Base-by-base conservation (phyloP, 139 green algal genomes). In the Chlorella sp. region DNA sequence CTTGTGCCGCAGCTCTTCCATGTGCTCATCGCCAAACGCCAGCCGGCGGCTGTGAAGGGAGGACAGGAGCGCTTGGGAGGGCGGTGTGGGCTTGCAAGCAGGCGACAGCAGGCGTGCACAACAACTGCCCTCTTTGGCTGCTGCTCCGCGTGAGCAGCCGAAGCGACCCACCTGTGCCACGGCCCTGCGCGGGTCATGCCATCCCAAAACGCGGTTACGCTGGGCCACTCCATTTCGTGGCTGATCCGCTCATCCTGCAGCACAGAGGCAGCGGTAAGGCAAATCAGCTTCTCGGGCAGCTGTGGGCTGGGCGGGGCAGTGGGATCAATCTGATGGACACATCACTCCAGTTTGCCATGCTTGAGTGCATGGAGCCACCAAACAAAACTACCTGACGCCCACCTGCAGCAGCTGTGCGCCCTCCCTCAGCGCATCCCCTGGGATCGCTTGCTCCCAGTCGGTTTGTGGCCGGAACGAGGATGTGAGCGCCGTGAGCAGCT, bases 401-500 rank as follows among this genome's bases (percentile, higher is more conserved):
- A 77, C 72, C 68, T 56, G 70, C 26, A 79, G 43, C 44, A 79
- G 73, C 73, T 79, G 11, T 4, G 73, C 73, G 32, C 73, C 75
- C 24, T 81, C 46, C 36, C 20, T 14, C 48, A 85, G 68, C 36
- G 68, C 80, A 16, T 30, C 46, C 17, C 48, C 70, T 3, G 81
- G 81, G 6, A 86, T 86, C 4, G 46, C 81, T 2, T 32, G 54
- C 72, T 86, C 70, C 81, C 81, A 86, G 30, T 86, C 81, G 5
- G 56, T 58, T 20, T 56, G 68, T 3, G 70, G 70, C 40, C 41
- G 44, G 51, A 43, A 73, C 62, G 62, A 51, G 43, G 72, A 58
- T 6, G 85, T 84, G 51, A 88, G 43, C 20, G 86, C 58, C 34
- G 64, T 56, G 6, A 89, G 81, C 5, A 51, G 70, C 72, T 89